phyloP scores from a whole-genome alignment of 805 yeast species.

The Metschnikowia shivogae region DNA sequence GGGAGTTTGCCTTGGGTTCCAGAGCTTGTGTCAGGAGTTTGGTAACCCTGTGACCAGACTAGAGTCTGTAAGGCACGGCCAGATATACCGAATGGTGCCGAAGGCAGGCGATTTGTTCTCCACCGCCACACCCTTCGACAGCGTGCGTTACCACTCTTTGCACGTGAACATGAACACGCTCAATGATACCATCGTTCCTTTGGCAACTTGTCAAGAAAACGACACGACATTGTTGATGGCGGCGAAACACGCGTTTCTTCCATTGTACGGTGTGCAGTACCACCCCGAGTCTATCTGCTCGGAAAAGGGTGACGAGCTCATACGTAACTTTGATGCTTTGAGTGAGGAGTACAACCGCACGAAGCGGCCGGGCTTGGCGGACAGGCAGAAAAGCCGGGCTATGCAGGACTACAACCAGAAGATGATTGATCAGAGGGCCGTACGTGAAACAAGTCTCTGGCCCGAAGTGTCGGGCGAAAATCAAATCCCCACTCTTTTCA shows the following conservation, averaged over 20 bases:
- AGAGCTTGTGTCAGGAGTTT: slow-evolving; percentile 61
- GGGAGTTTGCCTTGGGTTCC: slow-evolving; percentile 94
- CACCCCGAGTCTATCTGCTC: slow-evolving; percentile 97
- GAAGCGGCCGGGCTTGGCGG: slow-evolving; percentile 15
- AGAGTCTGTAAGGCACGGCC: slow-evolving; percentile 76
- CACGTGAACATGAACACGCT: slow-evolving; percentile 40
- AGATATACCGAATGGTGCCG: slow-evolving; percentile 53
- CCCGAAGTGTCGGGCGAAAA: slow-evolving; percentile 7
- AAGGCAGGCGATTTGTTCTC: slow-evolving; percentile 32
- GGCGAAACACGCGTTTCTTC: slow-evolving; percentile 52
- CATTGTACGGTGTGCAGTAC: slow-evolving; percentile 92
- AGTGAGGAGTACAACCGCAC: slow-evolving; percentile 35
- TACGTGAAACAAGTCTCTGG: slow-evolving; percentile 20
- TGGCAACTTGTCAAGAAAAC: slow-evolving; percentile 52
- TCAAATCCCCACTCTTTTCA: slow-evolving; percentile 3
- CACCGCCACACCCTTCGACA: slow-evolving; percentile 38
- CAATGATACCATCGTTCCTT: slow-evolving; percentile 42
- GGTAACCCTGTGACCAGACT: slow-evolving; percentile 57
- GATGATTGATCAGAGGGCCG: slow-evolving; percentile 14
- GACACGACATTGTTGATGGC: slow-evolving; percentile 62
- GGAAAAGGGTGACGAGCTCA: slow-evolving; percentile 52
- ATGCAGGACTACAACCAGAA: slow-evolving; percentile 2
- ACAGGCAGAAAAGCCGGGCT: slow-evolving; percentile 1
- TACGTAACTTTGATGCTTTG: slow-evolving; percentile 58
- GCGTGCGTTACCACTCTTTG: slow-evolving; percentile 89